Percentiles rank a stretch among this genome's conserved stretches.
phyloP scores from a whole-genome alignment of 495 filamentous ascomycete genomes.

The Penicilliopsis zonata region DNA sequence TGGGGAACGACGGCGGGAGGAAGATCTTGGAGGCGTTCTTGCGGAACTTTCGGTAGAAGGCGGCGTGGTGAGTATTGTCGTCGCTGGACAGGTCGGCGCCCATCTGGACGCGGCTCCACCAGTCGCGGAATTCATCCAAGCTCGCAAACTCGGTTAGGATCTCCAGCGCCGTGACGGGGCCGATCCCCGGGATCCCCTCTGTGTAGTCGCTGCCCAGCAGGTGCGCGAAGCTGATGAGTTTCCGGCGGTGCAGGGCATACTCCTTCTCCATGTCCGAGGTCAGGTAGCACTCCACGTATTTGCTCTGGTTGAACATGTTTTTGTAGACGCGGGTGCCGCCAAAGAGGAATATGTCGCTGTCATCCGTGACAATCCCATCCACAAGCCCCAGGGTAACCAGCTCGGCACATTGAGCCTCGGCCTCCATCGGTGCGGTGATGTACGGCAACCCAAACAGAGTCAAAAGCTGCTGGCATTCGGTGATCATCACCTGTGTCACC shows the following conservation, averaged over 20 bases:
- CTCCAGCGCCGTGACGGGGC: constrained; percentile 87
- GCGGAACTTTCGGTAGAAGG: constrained; percentile 76
- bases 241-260: constrained; percentile 65
- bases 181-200: constrained; percentile 78
- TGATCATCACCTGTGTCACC: constrained; percentile 86
- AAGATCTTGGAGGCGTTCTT: constrained; percentile 76
- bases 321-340: constrained; percentile 95
- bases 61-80: constrained; percentile 29
- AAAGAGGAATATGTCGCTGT: constrained; percentile 94
- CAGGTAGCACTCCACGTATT: constrained; percentile 94
- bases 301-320: constrained; percentile 98
- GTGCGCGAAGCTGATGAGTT: constrained; percentile 80
- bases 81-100: constrained; percentile 24
- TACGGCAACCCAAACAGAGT: constrained; percentile 88
- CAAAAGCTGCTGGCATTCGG: constrained; percentile 86
- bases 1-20: constrained; percentile 66
- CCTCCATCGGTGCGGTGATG: constrained; percentile 97
- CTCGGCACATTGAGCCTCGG: constrained; percentile 94
- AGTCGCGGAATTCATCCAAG: constrained; percentile 63
- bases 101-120: constrained; percentile 73
- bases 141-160: constrained; percentile 77
- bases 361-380: constrained; percentile 97
- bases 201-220: constrained; percentile 90
- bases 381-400: constrained; percentile 76
- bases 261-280: constrained; percentile 80